A percentile compares a stretch with the other conserved stretches of the same genome.
Conservation (phyloP, 129 eudicot genomes). For the Ambrosia artemisiifolia region DNA sequence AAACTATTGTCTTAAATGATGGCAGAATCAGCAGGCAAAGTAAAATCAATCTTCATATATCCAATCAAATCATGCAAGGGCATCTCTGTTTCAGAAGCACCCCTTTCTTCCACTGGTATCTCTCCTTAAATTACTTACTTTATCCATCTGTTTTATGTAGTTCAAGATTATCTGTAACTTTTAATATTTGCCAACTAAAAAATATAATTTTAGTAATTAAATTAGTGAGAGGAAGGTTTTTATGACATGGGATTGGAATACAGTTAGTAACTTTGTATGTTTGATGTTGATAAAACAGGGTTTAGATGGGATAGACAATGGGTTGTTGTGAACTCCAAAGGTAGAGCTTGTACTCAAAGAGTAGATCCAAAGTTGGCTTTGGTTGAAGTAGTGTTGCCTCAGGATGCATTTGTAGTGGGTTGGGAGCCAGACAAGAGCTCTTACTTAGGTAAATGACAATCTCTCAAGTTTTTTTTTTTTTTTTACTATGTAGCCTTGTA, state of each 20-base stretch:
- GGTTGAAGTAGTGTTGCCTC: constrained; percentile 57
- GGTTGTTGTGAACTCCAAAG: constrained; percentile 75
- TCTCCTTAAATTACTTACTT: background rate
- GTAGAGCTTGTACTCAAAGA: constrained; percentile 85
- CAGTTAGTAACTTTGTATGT: background rate
- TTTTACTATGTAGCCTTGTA: background rate
- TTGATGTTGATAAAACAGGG: constrained; percentile 42
- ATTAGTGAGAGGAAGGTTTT: background rate
- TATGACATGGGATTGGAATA: background rate
- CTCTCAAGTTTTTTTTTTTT: too few relatives aligned
- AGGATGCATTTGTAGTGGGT: constrained; percentile 50
- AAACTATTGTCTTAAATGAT: too few relatives aligned
- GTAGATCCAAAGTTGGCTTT: constrained; percentile 80
- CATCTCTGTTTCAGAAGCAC: constrained; percentile 72
- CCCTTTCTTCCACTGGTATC: constrained; percentile 66
- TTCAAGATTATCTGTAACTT: background rate
- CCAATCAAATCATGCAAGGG: constrained; percentile 92
- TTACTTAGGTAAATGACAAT: constrained; percentile 43
- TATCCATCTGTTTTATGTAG: background rate
- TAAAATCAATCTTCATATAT: constrained; percentile 60
- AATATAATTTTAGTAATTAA: background rate
- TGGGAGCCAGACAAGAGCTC: constrained; percentile 64
- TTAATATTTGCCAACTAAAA: background rate
- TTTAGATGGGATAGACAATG: constrained; percentile 90
- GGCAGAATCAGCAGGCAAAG: constrained; percentile 40